Conservation (phyloP, 352 stramenopile genomes). For the Phytophthora cryptogea region DNA sequence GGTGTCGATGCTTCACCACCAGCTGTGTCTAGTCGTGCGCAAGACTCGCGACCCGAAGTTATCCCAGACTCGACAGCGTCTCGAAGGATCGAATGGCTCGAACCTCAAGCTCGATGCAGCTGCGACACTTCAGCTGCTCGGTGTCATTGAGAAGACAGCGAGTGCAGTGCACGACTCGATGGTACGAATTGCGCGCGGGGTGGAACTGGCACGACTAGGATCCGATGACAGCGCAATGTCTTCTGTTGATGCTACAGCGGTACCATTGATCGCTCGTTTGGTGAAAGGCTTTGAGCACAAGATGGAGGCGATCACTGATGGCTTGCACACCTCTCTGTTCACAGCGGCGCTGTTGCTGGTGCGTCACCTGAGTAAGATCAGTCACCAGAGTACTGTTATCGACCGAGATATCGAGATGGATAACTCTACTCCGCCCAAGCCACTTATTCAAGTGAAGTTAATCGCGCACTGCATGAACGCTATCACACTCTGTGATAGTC, state of each 20-base stretch:
- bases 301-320: constrained; percentile 30
- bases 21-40: constrained; percentile 57
- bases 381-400: background rate
- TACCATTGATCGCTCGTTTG: constrained; percentile 39
- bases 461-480: constrained; percentile 58
- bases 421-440: constrained; percentile 11
- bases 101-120: constrained; percentile 26
- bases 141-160: constrained; percentile 28
- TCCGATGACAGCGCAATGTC: constrained; percentile 13
- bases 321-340: constrained; percentile 50
- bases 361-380: constrained; percentile 48
- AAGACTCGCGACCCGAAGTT: constrained; percentile 69
- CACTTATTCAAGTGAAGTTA: constrained; percentile 53
- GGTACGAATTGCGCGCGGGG: constrained; percentile 10
- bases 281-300: constrained; percentile 34
- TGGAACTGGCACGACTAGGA: constrained; percentile 18
- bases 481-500: constrained; percentile 48
- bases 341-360: constrained; percentile 54
- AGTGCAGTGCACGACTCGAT: constrained; percentile 29
- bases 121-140: constrained; percentile 31
- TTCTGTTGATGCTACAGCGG: constrained; percentile 3
- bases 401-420: constrained; percentile 27
- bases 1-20: constrained; percentile 77
- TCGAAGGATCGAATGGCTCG: constrained; percentile 15
- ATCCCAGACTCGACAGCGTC: constrained; percentile 54